Evolutionary conservation across 2,329 filamentous ascomycete species (phyloP).

Genomic region (Nothophoma quercina): DNA sequence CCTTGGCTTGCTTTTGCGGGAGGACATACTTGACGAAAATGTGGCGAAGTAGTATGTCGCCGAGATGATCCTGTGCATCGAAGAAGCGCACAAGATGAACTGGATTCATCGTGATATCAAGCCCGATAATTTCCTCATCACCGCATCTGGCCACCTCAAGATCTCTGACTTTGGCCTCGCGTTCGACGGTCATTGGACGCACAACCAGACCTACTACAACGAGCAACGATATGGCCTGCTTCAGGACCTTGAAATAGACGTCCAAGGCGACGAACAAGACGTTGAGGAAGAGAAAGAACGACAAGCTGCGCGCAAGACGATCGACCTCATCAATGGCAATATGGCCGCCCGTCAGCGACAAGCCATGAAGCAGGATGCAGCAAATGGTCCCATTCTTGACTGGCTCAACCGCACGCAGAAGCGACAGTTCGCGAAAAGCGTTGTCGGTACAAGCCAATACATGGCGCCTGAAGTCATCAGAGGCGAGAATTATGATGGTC

Average conservation of each 20-base stretch:
- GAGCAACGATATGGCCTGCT: slow-evolving; percentile 81
- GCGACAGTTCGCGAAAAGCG: slow-evolving; percentile 78
- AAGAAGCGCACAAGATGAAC: slow-evolving; percentile 84
- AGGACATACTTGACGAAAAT: slow-evolving; percentile 80
- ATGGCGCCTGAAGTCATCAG: slow-evolving; percentile 95
- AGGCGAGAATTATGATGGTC: slow-evolving; percentile 83
- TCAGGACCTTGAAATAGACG: slow-evolving; percentile 74
- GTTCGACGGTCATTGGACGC: slow-evolving; percentile 94
- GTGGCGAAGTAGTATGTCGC: slow-evolving; percentile 87
- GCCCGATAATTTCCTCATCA: slow-evolving; percentile 95
- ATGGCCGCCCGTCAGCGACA: slow-evolving; percentile 23
- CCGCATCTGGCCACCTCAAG: slow-evolving; percentile 85
- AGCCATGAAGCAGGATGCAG: slow-evolving; percentile 30
- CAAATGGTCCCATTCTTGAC: slow-evolving; percentile 45
- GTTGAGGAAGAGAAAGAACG: slow-evolving; percentile 57
- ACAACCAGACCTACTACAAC: slow-evolving; percentile 86
- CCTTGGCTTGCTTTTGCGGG: slow-evolving; percentile 81
- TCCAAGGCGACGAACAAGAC: slow-evolving; percentile 79
- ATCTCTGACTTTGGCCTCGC: slow-evolving; percentile 96
- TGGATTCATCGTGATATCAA: slow-evolving; percentile 98
- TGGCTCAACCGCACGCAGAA: slow-evolving; percentile 60
- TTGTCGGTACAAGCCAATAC: slow-evolving; percentile 96
- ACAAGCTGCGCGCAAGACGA: slow-evolving; percentile 62
- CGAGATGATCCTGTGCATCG: slow-evolving; percentile 94
- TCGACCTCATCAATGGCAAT: slow-evolving; percentile 48